Conservation (phyloP, 2,329 filamentous ascomycete species). For the Penicillium sp. region DNA sequence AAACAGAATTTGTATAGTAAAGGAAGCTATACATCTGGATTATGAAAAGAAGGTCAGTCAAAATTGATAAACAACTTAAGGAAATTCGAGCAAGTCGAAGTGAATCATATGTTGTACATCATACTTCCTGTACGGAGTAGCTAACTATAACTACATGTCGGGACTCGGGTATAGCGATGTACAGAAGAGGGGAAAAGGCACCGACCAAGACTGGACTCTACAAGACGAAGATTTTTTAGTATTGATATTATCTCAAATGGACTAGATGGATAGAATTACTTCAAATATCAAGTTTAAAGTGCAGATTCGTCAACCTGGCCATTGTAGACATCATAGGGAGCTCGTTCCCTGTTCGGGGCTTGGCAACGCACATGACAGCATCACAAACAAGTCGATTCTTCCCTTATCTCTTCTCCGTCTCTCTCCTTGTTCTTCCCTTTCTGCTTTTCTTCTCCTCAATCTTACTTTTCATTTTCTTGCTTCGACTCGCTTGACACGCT, state of each 20-base stretch:
- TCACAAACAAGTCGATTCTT: slow-evolving; percentile 26
- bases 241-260: too few relatives aligned
- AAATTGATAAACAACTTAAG: too few relatives aligned
- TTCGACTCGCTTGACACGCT: slow-evolving; percentile 4
- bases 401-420: slow-evolving; percentile 18
- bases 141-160: too few relatives aligned
- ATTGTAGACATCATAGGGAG: neutral
- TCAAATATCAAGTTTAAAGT: neutral
- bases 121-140: neutral
- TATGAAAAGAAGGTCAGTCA: too few relatives aligned
- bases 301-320: neutral
- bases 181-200: neutral
- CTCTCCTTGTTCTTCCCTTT: slow-evolving; percentile 7
- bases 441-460: neutral
- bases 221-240: too few relatives aligned
- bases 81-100: too few relatives aligned
- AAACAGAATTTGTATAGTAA: neutral
- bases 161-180: neutral
- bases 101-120: too few relatives aligned
- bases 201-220: neutral
- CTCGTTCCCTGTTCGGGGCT: slow-evolving; percentile 11
- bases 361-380: slow-evolving; percentile 28
- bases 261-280: too few relatives aligned
- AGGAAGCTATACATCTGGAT: neutral
- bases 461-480: neutral